Base-by-base conservation (phyloP, 768 basidiomycete species). In the Cyathus striatus region DNA sequence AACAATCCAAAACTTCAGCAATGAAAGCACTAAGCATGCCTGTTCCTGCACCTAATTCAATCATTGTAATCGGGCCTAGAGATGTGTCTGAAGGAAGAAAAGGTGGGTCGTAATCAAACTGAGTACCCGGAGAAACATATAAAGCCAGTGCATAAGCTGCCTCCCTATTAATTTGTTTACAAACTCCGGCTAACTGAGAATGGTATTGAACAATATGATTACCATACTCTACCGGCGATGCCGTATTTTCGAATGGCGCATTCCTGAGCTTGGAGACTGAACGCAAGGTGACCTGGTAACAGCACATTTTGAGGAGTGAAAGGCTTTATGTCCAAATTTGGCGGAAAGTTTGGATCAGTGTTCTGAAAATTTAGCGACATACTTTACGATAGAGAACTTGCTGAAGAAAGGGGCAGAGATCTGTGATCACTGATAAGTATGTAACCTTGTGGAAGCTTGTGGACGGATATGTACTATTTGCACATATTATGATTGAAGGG, bases 171-270 rank as follows among this genome's bases (percentile, higher is more conserved):
- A 17, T 16, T 27, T 33, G 34, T 22, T n/a, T n/a, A n/a, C n/a
- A n/a, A n/a, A n/a, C n/a, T n/a, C n/a, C n/a, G n/a, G n/a, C n/a
- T n/a, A n/a, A n/a, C n/a, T n/a, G n/a, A n/a, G n/a, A n/a, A n/a
- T n/a, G n/a, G n/a, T n/a, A n/a, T n/a, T n/a, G n/a, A n/a, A 16
- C 14, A 26, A 26, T 9, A 16, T 9, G n/a, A 13, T 68, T 69
- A 87, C 90, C 90, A 92, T 37, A 93, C 80, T 61, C 86, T 72
- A 23, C 89, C 87, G 6, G 89, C 90, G 43, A 93, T 92, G 4
- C 90, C 89, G 56, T 85, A 90, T 50, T 66, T 66, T 13, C 69
- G 61, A 42, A 92, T 92, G 4, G 84, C 78, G 13, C 68, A 59
- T 44, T 65, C 64, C 58, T 86, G 86, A 3, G 68, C 67, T 23